Conservation (phyloP, 1,284 basidiomycete species). For the Austroboletus niveus region DNA sequence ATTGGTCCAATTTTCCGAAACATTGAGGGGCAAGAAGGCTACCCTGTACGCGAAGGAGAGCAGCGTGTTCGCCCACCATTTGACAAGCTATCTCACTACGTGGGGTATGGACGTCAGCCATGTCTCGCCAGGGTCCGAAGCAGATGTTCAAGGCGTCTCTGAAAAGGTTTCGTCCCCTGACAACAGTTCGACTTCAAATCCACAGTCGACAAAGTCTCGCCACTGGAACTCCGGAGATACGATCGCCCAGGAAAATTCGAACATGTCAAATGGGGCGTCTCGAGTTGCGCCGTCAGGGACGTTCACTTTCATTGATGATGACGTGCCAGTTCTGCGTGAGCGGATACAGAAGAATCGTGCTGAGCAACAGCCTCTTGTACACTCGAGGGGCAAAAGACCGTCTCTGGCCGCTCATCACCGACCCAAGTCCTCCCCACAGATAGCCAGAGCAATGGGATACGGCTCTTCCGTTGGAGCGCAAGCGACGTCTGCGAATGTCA, state of each 20-base stretch:
- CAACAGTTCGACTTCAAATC: slow-evolving; percentile 7
- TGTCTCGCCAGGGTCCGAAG: slow-evolving; percentile 61
- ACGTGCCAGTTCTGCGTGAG: slow-evolving; percentile 71
- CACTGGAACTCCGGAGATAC: slow-evolving; percentile 24
- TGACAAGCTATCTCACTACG: slow-evolving; percentile 87
- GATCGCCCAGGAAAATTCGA: slow-evolving; percentile 17
- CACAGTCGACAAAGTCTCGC: slow-evolving; percentile 19
- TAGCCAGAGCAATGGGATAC: slow-evolving; percentile 55
- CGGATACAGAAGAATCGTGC: slow-evolving; percentile 64
- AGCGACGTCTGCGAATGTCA: slow-evolving; percentile 45
- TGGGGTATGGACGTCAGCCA: slow-evolving; percentile 94
- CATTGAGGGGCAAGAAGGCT: slow-evolving; percentile 77
- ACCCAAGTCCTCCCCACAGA: slow-evolving; percentile 74
- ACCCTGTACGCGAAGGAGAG: slow-evolving; percentile 78
- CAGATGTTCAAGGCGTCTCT: slow-evolving; percentile 36
- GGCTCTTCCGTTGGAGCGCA: slow-evolving; percentile 28
- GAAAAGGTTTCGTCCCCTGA: slow-evolving; percentile 14
- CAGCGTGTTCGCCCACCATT: slow-evolving; percentile 84
- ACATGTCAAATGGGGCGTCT: slow-evolving; percentile 19
- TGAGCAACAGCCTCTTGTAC: slow-evolving; percentile 47
- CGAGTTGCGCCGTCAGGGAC: slow-evolving; percentile 35
- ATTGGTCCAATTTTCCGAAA: slow-evolving; percentile 75
- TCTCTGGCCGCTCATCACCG: slow-evolving; percentile 67
- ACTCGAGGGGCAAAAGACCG: slow-evolving; percentile 63
- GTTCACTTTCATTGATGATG: slow-evolving; percentile 89